Evolutionary conservation across 495 filamentous ascomycete genomes (phyloP).

Genomic region (Elasticomyces elasticus): DNA sequence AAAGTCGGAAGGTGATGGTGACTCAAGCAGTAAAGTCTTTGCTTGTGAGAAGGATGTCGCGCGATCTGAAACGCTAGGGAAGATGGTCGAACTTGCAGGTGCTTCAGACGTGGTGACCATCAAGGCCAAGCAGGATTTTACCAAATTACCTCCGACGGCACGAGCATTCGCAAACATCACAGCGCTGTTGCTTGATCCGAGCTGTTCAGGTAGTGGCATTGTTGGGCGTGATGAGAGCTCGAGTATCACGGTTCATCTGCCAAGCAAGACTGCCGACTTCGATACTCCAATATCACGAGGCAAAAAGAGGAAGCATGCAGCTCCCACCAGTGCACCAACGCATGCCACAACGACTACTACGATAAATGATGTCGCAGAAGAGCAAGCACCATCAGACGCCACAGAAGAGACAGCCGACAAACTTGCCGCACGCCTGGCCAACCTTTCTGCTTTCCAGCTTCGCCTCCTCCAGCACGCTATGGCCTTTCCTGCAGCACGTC

Average conservation of each 20-base stretch:
- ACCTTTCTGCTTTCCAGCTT: conserved; percentile 37
- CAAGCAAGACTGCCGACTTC: conserved; percentile 19
- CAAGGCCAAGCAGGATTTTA: conserved; percentile 65
- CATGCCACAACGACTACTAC: not conserved
- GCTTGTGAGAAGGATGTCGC: conserved; percentile 61
- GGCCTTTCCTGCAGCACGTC: conserved; percentile 62
- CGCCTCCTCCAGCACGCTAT: conserved; percentile 47
- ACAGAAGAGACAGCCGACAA: conserved; percentile 6
- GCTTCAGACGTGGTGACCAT: conserved; percentile 54
- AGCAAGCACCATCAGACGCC: not conserved
- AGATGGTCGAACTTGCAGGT: conserved; percentile 72
- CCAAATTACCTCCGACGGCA: conserved; percentile 55
- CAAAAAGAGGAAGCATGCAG: conserved; percentile 21
- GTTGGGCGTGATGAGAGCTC: conserved; percentile 65
- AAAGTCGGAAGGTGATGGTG: not conserved
- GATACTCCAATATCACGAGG: not conserved
- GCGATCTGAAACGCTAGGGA: conserved; percentile 61
- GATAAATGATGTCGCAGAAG: not conserved
- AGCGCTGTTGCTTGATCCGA: conserved; percentile 77
- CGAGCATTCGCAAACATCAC: conserved; percentile 48
- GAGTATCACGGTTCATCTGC: conserved; percentile 46
- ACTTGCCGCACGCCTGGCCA: conserved; percentile 47
- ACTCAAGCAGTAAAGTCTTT: conserved; percentile 33
- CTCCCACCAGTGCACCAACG: not conserved
- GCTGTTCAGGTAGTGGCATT: conserved; percentile 90